Evolutionary conservation across 2,329 filamentous ascomycete species (phyloP).

Genomic region (Elsinoe necatrix): DNA sequence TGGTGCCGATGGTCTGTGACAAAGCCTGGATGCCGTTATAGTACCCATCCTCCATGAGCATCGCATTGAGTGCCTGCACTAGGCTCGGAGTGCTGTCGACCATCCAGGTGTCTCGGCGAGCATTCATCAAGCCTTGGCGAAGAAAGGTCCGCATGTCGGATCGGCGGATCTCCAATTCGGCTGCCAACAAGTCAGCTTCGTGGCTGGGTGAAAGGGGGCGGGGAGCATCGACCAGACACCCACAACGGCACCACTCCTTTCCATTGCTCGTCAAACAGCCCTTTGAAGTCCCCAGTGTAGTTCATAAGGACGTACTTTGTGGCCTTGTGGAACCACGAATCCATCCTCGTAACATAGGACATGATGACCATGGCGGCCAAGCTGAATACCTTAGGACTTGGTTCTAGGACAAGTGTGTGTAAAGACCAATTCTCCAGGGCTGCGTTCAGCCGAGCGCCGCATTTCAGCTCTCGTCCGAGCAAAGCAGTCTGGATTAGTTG

Average conservation of each 20-base stretch:
- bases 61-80: not conserved
- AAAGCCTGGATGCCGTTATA: not conserved
- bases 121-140: not conserved
- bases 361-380: not conserved
- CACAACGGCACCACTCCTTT: not conserved
- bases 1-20: not conserved
- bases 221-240: not conserved
- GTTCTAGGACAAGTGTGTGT: not conserved
- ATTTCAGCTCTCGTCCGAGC: not conserved
- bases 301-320: not conserved
- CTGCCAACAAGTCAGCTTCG: not conserved
- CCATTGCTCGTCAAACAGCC: not conserved
- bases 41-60: not conserved
- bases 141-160: not conserved
- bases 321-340: not conserved
- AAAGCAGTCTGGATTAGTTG: not conserved
- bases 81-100: not conserved
- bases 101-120: not conserved
- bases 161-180: not conserved
- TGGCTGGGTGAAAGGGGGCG: not conserved
- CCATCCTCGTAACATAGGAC: not conserved
- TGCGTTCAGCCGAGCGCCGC: not conserved
- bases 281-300: not conserved
- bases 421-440: slow-evolving; percentile 2
- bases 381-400: not conserved